Percentiles rank a stretch among this genome's conserved stretches.
Conservation (phyloP, 163 green algal genomes). For the Volvox carteri region DNA sequence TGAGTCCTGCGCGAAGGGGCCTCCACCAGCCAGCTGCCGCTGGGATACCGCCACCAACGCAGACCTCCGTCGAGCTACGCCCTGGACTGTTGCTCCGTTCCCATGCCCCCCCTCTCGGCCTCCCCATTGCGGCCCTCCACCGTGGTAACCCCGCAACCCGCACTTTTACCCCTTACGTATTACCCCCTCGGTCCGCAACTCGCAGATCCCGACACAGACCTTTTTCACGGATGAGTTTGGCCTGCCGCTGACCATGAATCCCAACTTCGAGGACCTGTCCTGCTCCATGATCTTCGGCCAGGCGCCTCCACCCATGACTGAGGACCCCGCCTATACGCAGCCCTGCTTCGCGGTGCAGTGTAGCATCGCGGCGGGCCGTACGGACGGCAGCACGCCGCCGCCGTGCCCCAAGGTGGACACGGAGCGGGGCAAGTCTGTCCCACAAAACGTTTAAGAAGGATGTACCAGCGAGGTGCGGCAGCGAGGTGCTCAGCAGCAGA, state of each 20-base stretch:
- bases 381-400: neutral
- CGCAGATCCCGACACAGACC: slow-evolving; percentile 81
- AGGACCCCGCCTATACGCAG: slow-evolving; percentile 89
- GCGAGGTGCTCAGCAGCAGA: no score
- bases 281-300: slow-evolving; percentile 97
- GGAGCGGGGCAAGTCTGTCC: slow-evolving; percentile 43
- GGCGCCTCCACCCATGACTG: slow-evolving; percentile 82
- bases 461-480: no score
- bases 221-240: slow-evolving; percentile 97
- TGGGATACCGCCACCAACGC: no score
- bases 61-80: no score
- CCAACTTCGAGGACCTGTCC: slow-evolving; percentile 92
- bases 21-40: no score
- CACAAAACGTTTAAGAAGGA: no score
- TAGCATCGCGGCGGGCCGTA: slow-evolving; percentile 44
- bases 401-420: slow-evolving; percentile 71
- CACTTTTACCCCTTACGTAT: neutral
- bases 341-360: slow-evolving; percentile 74
- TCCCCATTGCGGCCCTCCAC: no score
- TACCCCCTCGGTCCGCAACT: neutral
- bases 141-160: neutral
- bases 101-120: no score
- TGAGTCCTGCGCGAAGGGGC: no score
- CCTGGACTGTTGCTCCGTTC: no score
- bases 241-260: slow-evolving; percentile 94